Evolutionary conservation across 2,329 filamentous ascomycete species (phyloP).

Genomic region (Coniochaeta sp.): DNA sequence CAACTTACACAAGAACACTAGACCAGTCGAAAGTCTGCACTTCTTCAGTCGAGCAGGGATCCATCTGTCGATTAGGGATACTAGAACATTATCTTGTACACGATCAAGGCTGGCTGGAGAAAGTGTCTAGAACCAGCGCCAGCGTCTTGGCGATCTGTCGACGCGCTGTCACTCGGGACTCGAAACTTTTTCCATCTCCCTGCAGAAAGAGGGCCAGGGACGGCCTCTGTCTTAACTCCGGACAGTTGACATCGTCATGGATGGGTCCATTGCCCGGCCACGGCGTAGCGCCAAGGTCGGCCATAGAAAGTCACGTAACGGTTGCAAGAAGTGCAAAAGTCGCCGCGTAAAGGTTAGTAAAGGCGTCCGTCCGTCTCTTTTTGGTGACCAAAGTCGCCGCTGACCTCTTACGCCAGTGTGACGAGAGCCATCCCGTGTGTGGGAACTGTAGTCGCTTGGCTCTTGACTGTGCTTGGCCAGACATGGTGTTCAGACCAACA

Average conservation of each 20-base stretch:
- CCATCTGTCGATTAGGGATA: neutral
- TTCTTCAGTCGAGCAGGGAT: no score
- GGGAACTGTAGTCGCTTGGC: constrained; percentile 16
- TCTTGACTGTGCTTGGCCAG: constrained; percentile 14
- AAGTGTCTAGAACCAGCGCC: neutral
- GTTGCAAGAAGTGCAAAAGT: constrained; percentile 20
- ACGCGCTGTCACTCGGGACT: neutral
- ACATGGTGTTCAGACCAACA: neutral
- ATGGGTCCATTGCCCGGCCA: neutral
- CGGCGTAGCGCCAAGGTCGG: constrained; percentile 14
- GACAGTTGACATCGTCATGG: neutral
- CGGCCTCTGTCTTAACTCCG: no score
- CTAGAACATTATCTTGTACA: neutral
- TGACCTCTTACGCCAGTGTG: constrained; percentile 9
- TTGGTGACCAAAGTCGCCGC: neutral
- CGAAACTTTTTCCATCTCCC: neutral
- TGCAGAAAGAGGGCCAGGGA: no score
- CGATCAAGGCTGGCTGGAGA: no score
- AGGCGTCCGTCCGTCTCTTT: no score
- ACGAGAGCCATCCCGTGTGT: constrained; percentile 16
- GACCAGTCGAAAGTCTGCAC: no score
- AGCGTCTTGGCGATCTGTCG: neutral
- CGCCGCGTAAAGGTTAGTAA: constrained; percentile 19
- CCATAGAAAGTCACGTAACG: constrained; percentile 22
- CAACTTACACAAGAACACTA: no score